Percentiles rank a stretch among this genome's conserved stretches.
These are phyloP conservation scores for Sporothrix dimorphospora DNA, from an alignment of 2,329 filamentous ascomycete species.

Conservation along the genomic window DNA sequence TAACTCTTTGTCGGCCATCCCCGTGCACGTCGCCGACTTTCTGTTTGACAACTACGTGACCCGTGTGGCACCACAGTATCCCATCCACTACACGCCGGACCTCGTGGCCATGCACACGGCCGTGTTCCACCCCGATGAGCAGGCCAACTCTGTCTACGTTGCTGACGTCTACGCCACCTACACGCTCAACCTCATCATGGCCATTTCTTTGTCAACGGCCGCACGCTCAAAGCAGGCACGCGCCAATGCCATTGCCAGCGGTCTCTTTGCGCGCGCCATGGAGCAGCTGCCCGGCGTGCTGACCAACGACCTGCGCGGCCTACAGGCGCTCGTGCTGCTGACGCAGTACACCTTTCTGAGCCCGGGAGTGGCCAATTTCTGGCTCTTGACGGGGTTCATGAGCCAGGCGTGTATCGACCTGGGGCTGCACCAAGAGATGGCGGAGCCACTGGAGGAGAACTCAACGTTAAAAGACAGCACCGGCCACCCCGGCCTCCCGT, in stretches of 20 bases:
- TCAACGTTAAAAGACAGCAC: too few species aligned
- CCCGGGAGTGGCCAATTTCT: constrained; percentile 28
- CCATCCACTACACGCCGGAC: constrained; percentile 26
- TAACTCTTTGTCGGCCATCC: constrained; percentile 13
- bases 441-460: constrained; percentile 41
- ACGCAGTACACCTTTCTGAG: constrained; percentile 25
- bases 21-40: constrained; percentile 26
- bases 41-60: constrained; percentile 27
- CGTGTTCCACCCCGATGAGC: neutral
- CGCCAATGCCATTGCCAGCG: constrained; percentile 22
- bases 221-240: constrained; percentile 24
- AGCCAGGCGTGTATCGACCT: constrained; percentile 58
- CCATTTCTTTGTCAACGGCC: constrained; percentile 25
- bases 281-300: constrained; percentile 20
- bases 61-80: constrained; percentile 24
- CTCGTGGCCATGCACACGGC: constrained; percentile 23
- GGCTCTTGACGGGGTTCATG: constrained; percentile 25
- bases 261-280: constrained; percentile 20
- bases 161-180: neutral
- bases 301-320: constrained; percentile 25
- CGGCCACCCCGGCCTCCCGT: neutral
- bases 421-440: constrained; percentile 59
- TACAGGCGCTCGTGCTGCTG: constrained; percentile 23
- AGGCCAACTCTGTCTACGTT: neutral
- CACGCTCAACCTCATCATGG: constrained; percentile 26